Evolutionary conservation across 2,329 filamentous ascomycete species (phyloP), one percentile per base, ranked within the genome.

Genomic region (Sarocladiaceae sp.): DNA sequence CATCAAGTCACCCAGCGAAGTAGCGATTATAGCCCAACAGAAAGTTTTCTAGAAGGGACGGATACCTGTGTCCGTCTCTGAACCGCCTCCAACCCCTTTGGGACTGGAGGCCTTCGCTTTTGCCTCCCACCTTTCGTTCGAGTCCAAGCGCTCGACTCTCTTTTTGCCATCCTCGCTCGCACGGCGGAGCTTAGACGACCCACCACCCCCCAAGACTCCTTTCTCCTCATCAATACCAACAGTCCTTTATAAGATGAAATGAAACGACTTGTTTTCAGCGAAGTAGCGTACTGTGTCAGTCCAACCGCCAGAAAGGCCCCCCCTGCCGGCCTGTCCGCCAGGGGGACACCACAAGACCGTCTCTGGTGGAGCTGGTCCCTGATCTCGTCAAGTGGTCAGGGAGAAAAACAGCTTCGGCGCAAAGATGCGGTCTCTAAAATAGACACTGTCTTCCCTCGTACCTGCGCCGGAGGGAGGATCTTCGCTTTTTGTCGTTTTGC

Each of bases 391-490:
- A n/a, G n/a, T n/a, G n/a, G n/a, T n/a, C n/a, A n/a, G n/a, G n/a
- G n/a, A n/a, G n/a, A n/a, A n/a, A n/a, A n/a, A n/a, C n/a, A n/a
- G n/a, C n/a, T n/a, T 35, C 33, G 33, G 33, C 33, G 33, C 33
- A 19, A 35, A 19, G 33, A 7, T 15, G 16, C 18, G 9, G 33
- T 35, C 33, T 35, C 15, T 35, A 20, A 35, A 35, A 15, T 15
- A 33, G 31, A 18, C 5, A 15, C 33, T 18, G 6, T 13, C 19
- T 20, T 19, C 33, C 18, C 33, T 35, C 33, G 33, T 19, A 35
- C 33, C 33, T 19, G 33, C 33, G 33, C 33, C 33, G 33, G 33
- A 35, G 33, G 21, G 33, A 19, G 33, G 33, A 35, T 19, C 33
- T 35, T 35, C 33, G 33, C 33, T 35, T 35, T 33, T 15, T 33